These are phyloP conservation scores for Rhododendron ferrugineum DNA, from an alignment of 148 eudicot species.

Conservation along the genomic window DNA sequence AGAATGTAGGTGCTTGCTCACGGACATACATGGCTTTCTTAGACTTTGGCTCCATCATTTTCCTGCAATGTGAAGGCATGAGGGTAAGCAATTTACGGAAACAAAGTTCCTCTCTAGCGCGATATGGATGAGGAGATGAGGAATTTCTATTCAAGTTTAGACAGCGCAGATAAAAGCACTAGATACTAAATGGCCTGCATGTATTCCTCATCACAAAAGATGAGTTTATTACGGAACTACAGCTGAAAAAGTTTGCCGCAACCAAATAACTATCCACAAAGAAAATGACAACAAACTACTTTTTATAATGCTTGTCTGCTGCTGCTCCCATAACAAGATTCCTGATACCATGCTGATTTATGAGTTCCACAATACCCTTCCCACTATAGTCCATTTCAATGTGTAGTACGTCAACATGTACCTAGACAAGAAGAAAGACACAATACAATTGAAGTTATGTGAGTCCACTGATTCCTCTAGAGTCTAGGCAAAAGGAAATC, in stretches of 20 bases:
- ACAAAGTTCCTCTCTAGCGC: neutral
- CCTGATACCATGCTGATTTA: conserved; percentile 47
- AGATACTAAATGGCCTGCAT: neutral
- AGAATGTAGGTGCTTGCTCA: conserved; percentile 54
- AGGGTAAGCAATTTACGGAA: conserved; percentile 6
- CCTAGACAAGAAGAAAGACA: conserved; percentile 25
- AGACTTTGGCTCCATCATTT: conserved; percentile 68
- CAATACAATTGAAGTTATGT: neutral
- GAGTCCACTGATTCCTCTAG: neutral
- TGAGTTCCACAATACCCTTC: conserved; percentile 75
- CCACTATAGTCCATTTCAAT: conserved; percentile 51
- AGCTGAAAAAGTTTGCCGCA: neutral
- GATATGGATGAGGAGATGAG: neutral
- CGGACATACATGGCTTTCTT: conserved; percentile 70
- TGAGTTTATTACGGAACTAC: neutral
- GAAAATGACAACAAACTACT: conserved; percentile 26
- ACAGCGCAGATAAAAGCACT: neutral
- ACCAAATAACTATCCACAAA: neutral
- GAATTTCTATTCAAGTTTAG: neutral
- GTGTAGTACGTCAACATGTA: conserved; percentile 38
- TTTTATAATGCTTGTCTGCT: conserved; percentile 48
- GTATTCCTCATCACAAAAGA: neutral
- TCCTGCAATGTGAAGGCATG: conserved; percentile 37
- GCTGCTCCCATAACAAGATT: conserved; percentile 95
- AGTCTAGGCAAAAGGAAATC: neutral